Base-by-base conservation (phyloP, 768 basidiomycete species). In the Boletus vermiculosoides region DNA sequence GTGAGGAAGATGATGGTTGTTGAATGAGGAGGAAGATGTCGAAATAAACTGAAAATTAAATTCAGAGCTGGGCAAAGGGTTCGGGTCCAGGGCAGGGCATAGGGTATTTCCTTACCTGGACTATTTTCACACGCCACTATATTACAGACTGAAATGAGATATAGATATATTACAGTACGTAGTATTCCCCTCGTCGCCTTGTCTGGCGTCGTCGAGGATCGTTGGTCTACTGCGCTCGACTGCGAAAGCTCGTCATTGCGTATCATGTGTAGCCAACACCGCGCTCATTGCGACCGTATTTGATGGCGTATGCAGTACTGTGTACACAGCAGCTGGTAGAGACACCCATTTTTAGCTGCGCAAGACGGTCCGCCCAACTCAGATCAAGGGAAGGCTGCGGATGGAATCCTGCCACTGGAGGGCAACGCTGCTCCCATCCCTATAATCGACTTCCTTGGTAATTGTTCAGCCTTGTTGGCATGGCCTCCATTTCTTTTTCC, bases 41-140 rank as follows among this genome's bases (percentile, higher is more conserved):
- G 73, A 74, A 78, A 75, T 78, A 78, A 77, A 76, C 74, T 74
- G 74, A 76, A 77, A 77, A 80, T 78, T 82, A 84, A 86, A 84
- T 85, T 81, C 80, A 75, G 78, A 76, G 74, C 74, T 81, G 85
- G 85, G 85, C 84, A 86, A 77, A 87, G 85, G 85, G 85, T 85
- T 85, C 74, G 77, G 76, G 77, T 64, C 74, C 62, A 78, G 77
- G 77, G 76, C 64, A 69, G 65, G 73, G 70, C 59, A 22, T 12
- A 72, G 71, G 71, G 71, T 61, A 72, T 72, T 59, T 22, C 71
- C 66, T 59, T 63, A 48, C 18, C 5, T 46, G 55, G 50, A 0
- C 0, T 0, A 0, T 6, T 30, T 47, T 66, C 50, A 47, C 71
- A 71, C 72, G 71, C 68, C 71, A 68, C 70, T 53, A 2, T 20